Evolutionary conservation across 148 eudicot genomes (phyloP), one percentile per base, ranked within the genome.

Genomic region (Euryodendron excelsum): DNA sequence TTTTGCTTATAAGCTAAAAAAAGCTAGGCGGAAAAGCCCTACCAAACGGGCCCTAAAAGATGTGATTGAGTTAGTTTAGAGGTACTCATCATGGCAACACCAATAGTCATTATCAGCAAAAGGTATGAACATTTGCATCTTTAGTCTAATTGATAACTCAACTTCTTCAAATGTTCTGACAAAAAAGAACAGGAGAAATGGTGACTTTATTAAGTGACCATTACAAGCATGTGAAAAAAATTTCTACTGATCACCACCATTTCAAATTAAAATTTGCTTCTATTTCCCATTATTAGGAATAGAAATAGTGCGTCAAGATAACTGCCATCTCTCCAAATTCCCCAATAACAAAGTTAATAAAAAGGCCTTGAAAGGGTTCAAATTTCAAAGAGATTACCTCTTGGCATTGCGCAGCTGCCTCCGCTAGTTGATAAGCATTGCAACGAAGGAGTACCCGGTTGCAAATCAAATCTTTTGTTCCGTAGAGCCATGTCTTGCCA

Each of bases 401-500:
- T 74, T 76, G 79, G 68, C 77, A 79, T 80, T 15, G 70, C 59
- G 45, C 73, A 87, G 82, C 81, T 79, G 41, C 69, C 69, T 80
- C 78, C 85, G 68, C 78, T 76, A 71, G 80, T 73, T 77, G 87
- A 84, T 53, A 75, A 78, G 71, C 76, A 78, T 21, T 69, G 72
- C 34, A 78, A 27, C 58, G 72, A 53, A 75, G 72, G 59, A 77
- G 84, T 74, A 58, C 31, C 80, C 77, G 88, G 85, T 23, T 83
- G 76, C 25, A 47, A 33, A 77, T 37, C 28, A 70, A 83, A 78
- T 69, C 83, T 84, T 68, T 56, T 52, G 82, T 87, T 91, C 76
- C 62, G 80, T 73, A 84, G 86, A 63, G 94, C 94, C 97, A 93
- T 90, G 75, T 93, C 92, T 88, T 89, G 91, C 99, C 97, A 95